Evolutionary conservation across 1,139 yeast species (phyloP), one percentile per base, ranked within the genome.

Genomic region (Saccharomyces hybrid): DNA sequence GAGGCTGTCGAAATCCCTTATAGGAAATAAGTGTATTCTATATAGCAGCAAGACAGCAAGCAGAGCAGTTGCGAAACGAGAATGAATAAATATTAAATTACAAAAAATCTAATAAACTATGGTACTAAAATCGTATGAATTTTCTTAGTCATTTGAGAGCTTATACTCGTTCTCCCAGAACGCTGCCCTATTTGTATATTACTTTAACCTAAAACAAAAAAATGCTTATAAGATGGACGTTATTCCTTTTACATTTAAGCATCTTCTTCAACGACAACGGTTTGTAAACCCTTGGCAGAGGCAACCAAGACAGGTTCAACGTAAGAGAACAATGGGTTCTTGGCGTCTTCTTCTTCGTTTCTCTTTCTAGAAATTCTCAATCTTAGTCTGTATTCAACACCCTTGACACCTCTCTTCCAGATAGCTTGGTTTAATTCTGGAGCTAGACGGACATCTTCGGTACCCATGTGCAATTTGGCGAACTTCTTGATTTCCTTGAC

Each of bases 331-430:
- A 95, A 86, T 79, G 91, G 90, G 82, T 90, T 95, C 86, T 88
- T 88, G 74, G 99, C 98, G 77, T 90, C 93, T 84, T 95, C 99
- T 83, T 93, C 99, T 79, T 95, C 98, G 84, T 93, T 93, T 84
- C 98, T 89, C 93, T 88, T 93, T 89, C 99, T 91, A 64, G 98
- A 90, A 81, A 95, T 91, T 83, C 97, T 91, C 78, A 95, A 84
- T 84, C 99, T 90, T 80, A 95, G 77, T 85, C 97, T 91, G 88
- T 81, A 82, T 78, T 96, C 96, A 73, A 89, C 96, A 81, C 97
- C 97, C 84, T 91, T 93, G 81, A 95, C 86, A 83, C 99, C 99
- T 83, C 96, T 90, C 80, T 89, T 88, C 99, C 99, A 95, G 81
- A 95, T 83, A 77, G 87, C 95, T 79, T 91, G 95, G 87, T 95